A percentile compares a stretch with the other conserved stretches of the same genome.
These are phyloP conservation scores for Mediolabrus comicus DNA, from an alignment of 108 stramenopile genomes.

Conservation along the genomic window DNA sequence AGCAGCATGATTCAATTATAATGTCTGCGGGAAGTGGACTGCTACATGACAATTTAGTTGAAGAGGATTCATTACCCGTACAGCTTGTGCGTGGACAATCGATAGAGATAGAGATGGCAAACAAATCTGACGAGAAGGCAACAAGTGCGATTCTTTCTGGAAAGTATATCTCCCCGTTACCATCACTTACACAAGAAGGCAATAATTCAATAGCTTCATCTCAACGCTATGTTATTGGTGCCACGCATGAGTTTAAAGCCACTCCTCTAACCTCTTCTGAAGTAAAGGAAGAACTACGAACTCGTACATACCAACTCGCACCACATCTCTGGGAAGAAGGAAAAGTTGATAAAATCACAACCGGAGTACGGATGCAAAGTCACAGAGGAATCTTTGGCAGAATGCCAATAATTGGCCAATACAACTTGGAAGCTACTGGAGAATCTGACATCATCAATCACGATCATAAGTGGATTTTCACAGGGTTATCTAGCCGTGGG, in stretches of 20 bases:
- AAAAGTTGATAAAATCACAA: slow-evolving; percentile 50
- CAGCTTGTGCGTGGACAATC: slow-evolving; percentile 87
- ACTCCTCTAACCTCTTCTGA: slow-evolving; percentile 38
- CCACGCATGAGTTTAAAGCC: slow-evolving; percentile 80
- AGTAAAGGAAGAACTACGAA: slow-evolving; percentile 54
- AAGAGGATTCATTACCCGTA: slow-evolving; percentile 44
- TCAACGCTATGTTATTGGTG: slow-evolving; percentile 62
- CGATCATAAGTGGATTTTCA: slow-evolving; percentile 69
- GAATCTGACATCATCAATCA: slow-evolving; percentile 10
- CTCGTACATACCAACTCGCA: slow-evolving; percentile 54
- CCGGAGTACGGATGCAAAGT: slow-evolving; percentile 73
- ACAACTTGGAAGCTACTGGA: slow-evolving; percentile 5
- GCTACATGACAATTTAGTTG: slow-evolving; percentile 38
- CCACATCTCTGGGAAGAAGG: slow-evolving; percentile 69
- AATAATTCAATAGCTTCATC: background rate
- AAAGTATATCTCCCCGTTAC: slow-evolving; percentile 79
- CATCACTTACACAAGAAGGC: background rate
- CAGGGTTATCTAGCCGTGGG: slow-evolving; percentile 81
- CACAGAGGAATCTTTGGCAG: slow-evolving; percentile 70
- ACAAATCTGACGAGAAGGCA: background rate
- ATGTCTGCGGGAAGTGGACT: slow-evolving; percentile 73
- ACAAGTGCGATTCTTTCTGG: slow-evolving; percentile 69
- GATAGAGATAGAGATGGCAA: slow-evolving; percentile 50
- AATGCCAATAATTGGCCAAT: slow-evolving; percentile 74
- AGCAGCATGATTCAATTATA: slow-evolving; percentile 55